A percentile compares a stretch with the other conserved stretches of the same genome.
Conservation (phyloP, 202 grass and related monocot genomes). For the Brachypodium distachyon region DNA sequence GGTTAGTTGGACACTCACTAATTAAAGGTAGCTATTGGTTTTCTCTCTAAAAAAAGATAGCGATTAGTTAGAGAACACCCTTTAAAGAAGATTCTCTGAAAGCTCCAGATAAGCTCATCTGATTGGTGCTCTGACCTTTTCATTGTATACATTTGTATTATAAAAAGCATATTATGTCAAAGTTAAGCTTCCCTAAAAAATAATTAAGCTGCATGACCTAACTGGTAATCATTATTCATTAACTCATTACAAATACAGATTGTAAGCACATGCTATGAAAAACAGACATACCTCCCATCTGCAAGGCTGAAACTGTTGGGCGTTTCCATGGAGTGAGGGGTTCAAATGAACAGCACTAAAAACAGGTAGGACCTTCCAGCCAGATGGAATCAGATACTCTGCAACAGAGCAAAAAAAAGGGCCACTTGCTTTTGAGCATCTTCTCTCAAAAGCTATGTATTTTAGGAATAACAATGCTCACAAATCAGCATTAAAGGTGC, state of each 20-base stretch:
- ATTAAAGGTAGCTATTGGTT: constrained; percentile 51
- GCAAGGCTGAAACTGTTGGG: constrained; percentile 51
- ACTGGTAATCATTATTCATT: neutral
- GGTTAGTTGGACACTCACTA: constrained; percentile 41
- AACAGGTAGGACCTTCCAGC: constrained; percentile 94
- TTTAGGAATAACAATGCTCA: constrained; percentile 38
- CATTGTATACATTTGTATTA: neutral
- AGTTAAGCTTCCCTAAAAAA: constrained; percentile 8
- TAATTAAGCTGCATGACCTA: neutral
- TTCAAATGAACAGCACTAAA: constrained; percentile 84
- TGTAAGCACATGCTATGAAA: neutral
- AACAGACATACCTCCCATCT: constrained; percentile 75
- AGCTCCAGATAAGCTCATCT: constrained; percentile 25
- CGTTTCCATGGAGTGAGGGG: constrained; percentile 59
- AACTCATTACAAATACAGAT: neutral
- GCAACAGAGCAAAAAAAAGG: constrained; percentile 52
- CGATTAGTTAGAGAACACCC: constrained; percentile 41
- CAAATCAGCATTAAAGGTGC: constrained; percentile 34
- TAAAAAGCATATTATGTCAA: constrained; percentile 25
- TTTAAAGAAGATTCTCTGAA: constrained; percentile 53
- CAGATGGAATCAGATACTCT: constrained; percentile 94
- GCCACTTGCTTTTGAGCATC: constrained; percentile 46
- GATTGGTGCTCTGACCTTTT: constrained; percentile 19
- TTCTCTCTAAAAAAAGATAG: constrained; percentile 49
- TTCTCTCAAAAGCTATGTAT: constrained; percentile 42